Base-by-base conservation (phyloP, 306 rosid genomes). In the Amphicarpaea edgeworthii region DNA sequence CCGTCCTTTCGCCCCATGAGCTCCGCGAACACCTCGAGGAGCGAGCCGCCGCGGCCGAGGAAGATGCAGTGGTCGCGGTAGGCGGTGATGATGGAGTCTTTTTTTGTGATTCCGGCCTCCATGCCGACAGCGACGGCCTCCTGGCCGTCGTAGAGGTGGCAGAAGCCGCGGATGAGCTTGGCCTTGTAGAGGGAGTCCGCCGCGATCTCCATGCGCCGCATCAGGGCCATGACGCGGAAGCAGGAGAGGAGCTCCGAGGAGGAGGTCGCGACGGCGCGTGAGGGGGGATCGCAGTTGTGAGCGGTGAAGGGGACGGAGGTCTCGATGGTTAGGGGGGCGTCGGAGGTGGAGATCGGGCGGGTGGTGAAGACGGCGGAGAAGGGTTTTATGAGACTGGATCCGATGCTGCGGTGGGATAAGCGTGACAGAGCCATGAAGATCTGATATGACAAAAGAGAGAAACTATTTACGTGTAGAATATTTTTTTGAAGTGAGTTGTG, bases 121-220 rank as follows among this genome's bases (percentile, higher is more conserved):
- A 95, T 95, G 1, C 97, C 98, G 3, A 90, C 49, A 7, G 91
- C 90, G 6, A 92, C 93, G 1, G 98, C 98, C 70, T 95, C 98
- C 38, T 95, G 97, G 4, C 97, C 98, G 76, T 95, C 97, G 77
- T 95, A 95, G 2, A 95, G 92, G 69, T 95, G 97, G 76, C 98
- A 95, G 45, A 95, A 95, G 1, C 98, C 98, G 24, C 96, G 93
- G 77, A 94, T 92, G 75, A 91, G 90, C 75, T 94, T 94, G 16
- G 98, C 88, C 85, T 94, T 94, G 72, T 94, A 94, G 67, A 94
- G 97, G 1, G 98, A 94, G n/a, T 94, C 98, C 0, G 97, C 96
- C 3, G 98, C 87, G 53, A 95, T 92, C 85, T 95, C 98, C 96
- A 92, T 90, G 0, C 98, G 95, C 0, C 97, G 96, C 97, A 95